A percentile compares a stretch with the other conserved stretches of the same genome.
phyloP scores from a whole-genome alignment of 73 alveolate species.

The Tetrahymena malaccensis region DNA sequence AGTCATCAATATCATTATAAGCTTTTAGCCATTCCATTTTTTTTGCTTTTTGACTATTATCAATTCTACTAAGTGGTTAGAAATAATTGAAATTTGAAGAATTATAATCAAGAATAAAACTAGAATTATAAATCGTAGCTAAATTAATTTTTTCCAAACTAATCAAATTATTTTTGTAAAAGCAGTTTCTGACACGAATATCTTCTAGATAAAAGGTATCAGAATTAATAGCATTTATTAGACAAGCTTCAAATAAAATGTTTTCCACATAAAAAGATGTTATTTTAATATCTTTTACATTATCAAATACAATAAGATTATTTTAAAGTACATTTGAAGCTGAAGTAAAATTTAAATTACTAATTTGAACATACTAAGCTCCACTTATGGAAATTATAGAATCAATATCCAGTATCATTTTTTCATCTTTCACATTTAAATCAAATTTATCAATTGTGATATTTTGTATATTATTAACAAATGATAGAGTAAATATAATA shows the following conservation, averaged over 20 bases:
- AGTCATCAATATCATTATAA: neutral
- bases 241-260: neutral
- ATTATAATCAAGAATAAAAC: neutral
- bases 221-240: neutral
- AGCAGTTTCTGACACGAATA: neutral
- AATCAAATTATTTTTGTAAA: too few species aligned
- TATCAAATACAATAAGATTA: too few species aligned
- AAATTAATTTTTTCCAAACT: neutral
- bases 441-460: neutral
- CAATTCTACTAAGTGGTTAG: neutral
- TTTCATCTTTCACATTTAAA: neutral
- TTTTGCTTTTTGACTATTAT: too few species aligned
- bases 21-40: neutral
- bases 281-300: neutral
- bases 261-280: neutral
- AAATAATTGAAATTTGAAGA: neutral
- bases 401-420: neutral
- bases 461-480: neutral
- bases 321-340: too few species aligned
- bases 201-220: neutral
- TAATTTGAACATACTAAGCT: neutral
- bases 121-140: neutral
- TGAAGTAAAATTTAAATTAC: neutral
- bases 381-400: neutral
- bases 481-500: neutral